These are phyloP conservation scores for Xylaria sp. DNA, from an alignment of 2,329 filamentous ascomycete species.

Conservation along the genomic window DNA sequence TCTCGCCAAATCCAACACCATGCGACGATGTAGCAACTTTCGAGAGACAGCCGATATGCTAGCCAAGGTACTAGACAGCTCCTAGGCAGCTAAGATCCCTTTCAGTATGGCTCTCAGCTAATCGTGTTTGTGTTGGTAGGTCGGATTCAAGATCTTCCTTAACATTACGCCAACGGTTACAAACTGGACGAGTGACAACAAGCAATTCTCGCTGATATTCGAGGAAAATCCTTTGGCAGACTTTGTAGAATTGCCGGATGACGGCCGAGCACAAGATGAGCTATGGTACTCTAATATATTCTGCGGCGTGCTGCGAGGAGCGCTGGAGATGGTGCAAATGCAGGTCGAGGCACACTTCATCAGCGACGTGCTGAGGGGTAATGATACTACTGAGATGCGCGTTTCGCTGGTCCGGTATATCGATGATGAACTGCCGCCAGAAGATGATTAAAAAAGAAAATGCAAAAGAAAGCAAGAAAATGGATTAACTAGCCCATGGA, in stretches of 20 bases:
- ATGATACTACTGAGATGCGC: conserved; percentile 97
- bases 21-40: conserved; percentile 91
- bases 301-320: conserved; percentile 89
- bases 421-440: conserved; percentile 95
- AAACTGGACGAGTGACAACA: conserved; percentile 96
- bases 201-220: conserved; percentile 95
- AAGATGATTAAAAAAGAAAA: conserved; percentile 77
- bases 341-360: conserved; percentile 97
- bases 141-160: conserved; percentile 98
- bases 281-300: conserved; percentile 99
- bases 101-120: conserved; percentile 28
- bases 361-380: conserved; percentile 89
- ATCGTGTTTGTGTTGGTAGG: conserved; percentile 60
- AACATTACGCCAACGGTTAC: conserved; percentile 94
- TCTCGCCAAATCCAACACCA: conserved; percentile 91
- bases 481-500: neutral
- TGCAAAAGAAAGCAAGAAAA: neutral
- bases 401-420: conserved; percentile 93
- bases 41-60: conserved; percentile 97
- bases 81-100: neutral
- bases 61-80: conserved; percentile 71
- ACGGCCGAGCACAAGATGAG: conserved; percentile 94
- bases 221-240: conserved; percentile 97
- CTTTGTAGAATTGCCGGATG: conserved; percentile 96
- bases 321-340: conserved; percentile 99